Conservation (phyloP, 2,329 filamentous ascomycete genomes). For the Phyllosticta citrichinensis region DNA sequence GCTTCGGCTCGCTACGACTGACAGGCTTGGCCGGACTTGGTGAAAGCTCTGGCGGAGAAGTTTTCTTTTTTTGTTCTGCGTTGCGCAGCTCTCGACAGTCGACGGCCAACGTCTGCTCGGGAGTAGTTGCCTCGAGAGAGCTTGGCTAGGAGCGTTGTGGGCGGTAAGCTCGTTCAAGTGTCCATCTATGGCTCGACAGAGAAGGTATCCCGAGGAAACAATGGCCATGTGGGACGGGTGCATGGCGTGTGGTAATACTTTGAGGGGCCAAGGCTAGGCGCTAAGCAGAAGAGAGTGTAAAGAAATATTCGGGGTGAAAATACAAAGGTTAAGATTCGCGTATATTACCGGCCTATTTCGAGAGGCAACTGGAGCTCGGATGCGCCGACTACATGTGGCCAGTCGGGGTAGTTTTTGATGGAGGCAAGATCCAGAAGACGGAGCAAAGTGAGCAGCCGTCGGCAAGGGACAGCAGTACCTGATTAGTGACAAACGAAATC, state of each 20-base stretch:
- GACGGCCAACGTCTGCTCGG: not conserved
- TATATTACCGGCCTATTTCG: not conserved
- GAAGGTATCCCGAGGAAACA: not conserved
- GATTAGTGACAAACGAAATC: not conserved
- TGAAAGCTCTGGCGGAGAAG: not conserved
- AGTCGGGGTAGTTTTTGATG: not conserved
- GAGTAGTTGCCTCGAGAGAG: not conserved
- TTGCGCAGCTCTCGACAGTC: not conserved
- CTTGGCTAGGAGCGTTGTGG: not conserved
- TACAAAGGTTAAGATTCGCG: not conserved
- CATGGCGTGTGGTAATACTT: not conserved
- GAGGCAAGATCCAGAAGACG: not conserved
- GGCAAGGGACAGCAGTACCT: not conserved
- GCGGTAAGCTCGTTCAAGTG: not conserved
- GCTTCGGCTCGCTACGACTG: not conserved
- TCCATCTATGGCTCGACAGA: not conserved
- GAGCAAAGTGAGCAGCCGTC: not conserved
- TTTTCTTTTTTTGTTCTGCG: not conserved
- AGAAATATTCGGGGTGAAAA: not conserved
- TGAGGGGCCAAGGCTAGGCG: not conserved
- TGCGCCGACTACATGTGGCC: not conserved
- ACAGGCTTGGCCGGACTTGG: not conserved
- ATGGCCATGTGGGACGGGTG: not conserved
- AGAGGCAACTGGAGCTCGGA: not conserved
- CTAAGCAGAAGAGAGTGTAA: not conserved